These are phyloP conservation scores for Asterophora lycoperdoides DNA, from an alignment of 768 basidiomycete genomes.

Conservation along the genomic window DNA sequence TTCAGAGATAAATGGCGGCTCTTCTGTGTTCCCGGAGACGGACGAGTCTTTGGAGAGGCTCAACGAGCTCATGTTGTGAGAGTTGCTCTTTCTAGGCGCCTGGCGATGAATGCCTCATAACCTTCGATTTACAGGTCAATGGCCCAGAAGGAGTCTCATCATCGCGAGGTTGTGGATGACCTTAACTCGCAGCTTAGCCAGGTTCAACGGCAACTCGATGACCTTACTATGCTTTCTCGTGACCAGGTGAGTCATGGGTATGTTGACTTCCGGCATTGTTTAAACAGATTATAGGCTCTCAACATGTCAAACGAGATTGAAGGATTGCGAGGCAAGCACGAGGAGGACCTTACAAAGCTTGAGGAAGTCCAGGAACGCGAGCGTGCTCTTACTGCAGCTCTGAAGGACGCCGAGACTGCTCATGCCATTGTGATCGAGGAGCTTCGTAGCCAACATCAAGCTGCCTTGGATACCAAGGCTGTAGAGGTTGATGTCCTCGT, in stretches of 20 bases:
- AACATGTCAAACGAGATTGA: conserved; percentile 91
- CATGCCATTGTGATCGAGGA: conserved; percentile 41
- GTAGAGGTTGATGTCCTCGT: conserved; percentile 41
- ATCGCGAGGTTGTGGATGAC: conserved; percentile 73
- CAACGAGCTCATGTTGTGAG: conserved; percentile 88
- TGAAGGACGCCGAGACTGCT: conserved; percentile 22
- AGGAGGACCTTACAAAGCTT: conserved; percentile 46
- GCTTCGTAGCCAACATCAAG: conserved; percentile 34
- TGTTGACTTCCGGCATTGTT: background rate
- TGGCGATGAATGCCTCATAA: conserved; percentile 9
- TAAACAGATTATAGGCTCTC: conserved; percentile 44
- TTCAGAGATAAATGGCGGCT: conserved; percentile 28
- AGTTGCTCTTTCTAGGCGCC: conserved; percentile 24
- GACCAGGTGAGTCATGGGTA: conserved; percentile 63
- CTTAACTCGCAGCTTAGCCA: conserved; percentile 64
- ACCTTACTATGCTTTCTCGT: conserved; percentile 72
- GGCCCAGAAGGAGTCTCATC: conserved; percentile 94
- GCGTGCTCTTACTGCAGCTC: conserved; percentile 43
- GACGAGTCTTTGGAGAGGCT: conserved; percentile 76
- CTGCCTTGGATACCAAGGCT: conserved; percentile 22
- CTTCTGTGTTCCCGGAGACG: conserved; percentile 41
- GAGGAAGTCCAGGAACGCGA: conserved; percentile 57
- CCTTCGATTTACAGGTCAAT: conserved; percentile 61
- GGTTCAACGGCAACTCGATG: conserved; percentile 77
- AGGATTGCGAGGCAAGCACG: conserved; percentile 59